Base-by-base conservation (phyloP, 768 basidiomycete species). In the Tylopilus sp. region DNA sequence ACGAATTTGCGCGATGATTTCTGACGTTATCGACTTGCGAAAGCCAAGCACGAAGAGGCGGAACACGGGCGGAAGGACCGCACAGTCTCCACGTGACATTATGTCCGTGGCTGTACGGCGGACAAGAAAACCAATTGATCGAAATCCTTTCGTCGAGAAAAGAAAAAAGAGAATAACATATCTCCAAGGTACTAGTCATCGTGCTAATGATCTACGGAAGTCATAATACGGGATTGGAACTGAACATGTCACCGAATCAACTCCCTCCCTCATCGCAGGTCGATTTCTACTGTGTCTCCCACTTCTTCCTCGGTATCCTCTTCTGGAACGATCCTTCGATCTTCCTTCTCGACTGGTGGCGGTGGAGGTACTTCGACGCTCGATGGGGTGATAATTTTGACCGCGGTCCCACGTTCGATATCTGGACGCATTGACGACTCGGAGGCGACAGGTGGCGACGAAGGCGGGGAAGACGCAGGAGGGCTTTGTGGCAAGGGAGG, bases 341-440 rank as follows among this genome's bases (percentile, higher is more conserved):
- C 72, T 67, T 90, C 86, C 71, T 92, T 89, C 65, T 87, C 85
- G 14, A 88, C 78, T 1, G 86, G 87, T 24, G 89, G 87, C 4
- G 89, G 89, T 0, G 89, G 84, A 4, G 87, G 89, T 7, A 91
- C 85, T 63, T 91, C 87, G 13, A 87, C 85, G 48, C 74, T 83
- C 22, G 82, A 77, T 3, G 85, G 83, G 19, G 81, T 76, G 22
- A 85, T 73, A 4, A 84, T 71, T 24, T 57, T 66, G 6, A 70
- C 62, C 5, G 45, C 54, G 26, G 50, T 45, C 25, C 36, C 41
- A 51, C 45, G 52, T 40, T 61, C 60, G 8, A 33, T n/a, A 4
- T 58, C 50, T 12, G 48, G 42, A 29, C 29, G 58, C 1, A 53
- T 37, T 12, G 64, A 60, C 28, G 66, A 40, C 21, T 61, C 56